A percentile compares a stretch with the other conserved stretches of the same genome.
Evolutionary conservation across 2,329 filamentous ascomycete genomes (phyloP).

Genomic region (Penicillium fuscoglaucum): DNA sequence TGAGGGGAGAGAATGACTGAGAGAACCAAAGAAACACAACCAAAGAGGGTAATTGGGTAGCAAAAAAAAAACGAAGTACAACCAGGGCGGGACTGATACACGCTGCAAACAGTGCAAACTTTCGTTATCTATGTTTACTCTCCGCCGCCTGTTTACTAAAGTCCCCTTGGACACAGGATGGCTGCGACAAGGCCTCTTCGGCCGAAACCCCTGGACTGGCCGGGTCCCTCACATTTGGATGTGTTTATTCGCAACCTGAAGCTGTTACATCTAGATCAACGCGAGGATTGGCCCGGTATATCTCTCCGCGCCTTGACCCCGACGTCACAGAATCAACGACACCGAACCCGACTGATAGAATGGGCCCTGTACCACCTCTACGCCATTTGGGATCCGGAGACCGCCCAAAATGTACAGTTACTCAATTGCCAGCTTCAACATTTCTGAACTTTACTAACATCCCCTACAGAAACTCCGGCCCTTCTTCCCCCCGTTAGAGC

Average conservation of each 20-base stretch:
- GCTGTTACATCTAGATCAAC: slow-evolving; percentile 75
- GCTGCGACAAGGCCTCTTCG: slow-evolving; percentile 34
- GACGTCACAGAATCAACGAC: slow-evolving; percentile 72
- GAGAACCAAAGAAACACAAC: slow-evolving; percentile 6
- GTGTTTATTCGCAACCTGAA: slow-evolving; percentile 82
- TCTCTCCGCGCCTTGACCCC: slow-evolving; percentile 69
- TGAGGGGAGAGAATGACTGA: slow-evolving; percentile 2
- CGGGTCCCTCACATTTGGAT: slow-evolving; percentile 54
- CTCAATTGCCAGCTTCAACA: neutral
- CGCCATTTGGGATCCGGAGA: slow-evolving; percentile 74
- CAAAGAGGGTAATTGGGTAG: neutral
- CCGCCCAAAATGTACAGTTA: slow-evolving; percentile 65
- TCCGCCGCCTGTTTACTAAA: slow-evolving; percentile 14
- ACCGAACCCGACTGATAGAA: slow-evolving; percentile 78
- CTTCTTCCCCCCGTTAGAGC: slow-evolving; percentile 87
- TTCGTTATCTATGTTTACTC: slow-evolving; percentile 28
- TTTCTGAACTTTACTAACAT: slow-evolving; percentile 11
- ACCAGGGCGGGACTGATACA: slow-evolving; percentile 12
- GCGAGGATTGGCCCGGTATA: slow-evolving; percentile 78
- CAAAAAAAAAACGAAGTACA: slow-evolving; percentile 3
- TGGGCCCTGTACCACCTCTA: slow-evolving; percentile 92
- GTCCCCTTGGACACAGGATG: slow-evolving; percentile 28
- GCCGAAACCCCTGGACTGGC: slow-evolving; percentile 38
- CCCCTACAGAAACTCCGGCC: slow-evolving; percentile 78
- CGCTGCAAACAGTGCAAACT: slow-evolving; percentile 30